A percentile compares a stretch with the other conserved stretches of the same genome.
These are phyloP conservation scores for Pseudogymnoascus pannorum DNA, from an alignment of 2,329 filamentous ascomycete genomes.

Conservation along the genomic window DNA sequence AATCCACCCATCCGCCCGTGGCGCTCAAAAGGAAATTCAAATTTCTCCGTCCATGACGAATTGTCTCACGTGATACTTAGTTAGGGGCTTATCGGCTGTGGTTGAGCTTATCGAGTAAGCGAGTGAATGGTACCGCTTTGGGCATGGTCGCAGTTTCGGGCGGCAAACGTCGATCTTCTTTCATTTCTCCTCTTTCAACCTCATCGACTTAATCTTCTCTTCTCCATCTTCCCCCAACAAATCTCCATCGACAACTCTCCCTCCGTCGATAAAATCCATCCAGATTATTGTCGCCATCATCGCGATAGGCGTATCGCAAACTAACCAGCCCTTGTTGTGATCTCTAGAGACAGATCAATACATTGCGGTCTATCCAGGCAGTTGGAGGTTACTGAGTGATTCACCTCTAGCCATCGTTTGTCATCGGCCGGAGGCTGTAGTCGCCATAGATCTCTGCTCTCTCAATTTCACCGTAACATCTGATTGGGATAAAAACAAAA, in stretches of 20 bases:
- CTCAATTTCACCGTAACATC: conserved; percentile 7
- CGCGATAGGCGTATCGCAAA: background rate
- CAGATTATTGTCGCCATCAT: background rate
- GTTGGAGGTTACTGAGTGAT: conserved; percentile 2
- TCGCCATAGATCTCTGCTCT: conserved; percentile 1
- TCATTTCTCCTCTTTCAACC: conserved; percentile 3
- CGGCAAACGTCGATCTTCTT: conserved; percentile 2
- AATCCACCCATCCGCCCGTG: background rate
- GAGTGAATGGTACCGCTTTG: background rate
- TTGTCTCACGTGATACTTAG: background rate
- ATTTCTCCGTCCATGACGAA: conserved; percentile 4
- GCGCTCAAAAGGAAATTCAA: background rate
- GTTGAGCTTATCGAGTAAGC: background rate
- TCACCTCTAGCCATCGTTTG: conserved; percentile 1
- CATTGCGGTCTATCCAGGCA: background rate
- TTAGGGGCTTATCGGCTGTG: conserved; percentile 1
- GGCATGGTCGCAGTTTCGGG: background rate
- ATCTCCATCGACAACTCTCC: background rate
- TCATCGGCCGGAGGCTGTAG: conserved; percentile 6
- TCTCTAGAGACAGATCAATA: background rate
- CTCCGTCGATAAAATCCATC: background rate
- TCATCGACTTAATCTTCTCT: background rate
- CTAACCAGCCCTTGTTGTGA: background rate
- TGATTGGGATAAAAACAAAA: conserved; percentile 2
- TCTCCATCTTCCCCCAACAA: background rate